A percentile compares a stretch with the other conserved stretches of the same genome.
Evolutionary conservation across 129 eudicot species (phyloP).

Genomic region (Arctium minus): DNA sequence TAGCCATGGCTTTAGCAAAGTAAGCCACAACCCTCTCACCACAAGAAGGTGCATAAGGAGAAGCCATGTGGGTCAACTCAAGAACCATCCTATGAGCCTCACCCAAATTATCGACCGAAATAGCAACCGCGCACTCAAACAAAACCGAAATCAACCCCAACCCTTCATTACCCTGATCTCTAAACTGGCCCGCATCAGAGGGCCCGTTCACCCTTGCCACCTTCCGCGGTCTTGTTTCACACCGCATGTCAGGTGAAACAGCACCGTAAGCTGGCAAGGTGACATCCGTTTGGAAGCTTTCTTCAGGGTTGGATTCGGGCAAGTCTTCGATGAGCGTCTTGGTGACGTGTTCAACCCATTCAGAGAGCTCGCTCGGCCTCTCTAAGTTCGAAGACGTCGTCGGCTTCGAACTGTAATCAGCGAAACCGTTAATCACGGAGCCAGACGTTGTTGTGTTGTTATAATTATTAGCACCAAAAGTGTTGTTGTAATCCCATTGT

Average conservation of each 20-base stretch:
- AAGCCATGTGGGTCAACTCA: slow-evolving; percentile 68
- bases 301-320: slow-evolving; percentile 46
- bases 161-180: slow-evolving; percentile 31
- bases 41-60: slow-evolving; percentile 74
- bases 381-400: slow-evolving; percentile 14
- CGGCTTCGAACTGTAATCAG: slow-evolving; percentile 24
- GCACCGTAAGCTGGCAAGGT: slow-evolving; percentile 1
- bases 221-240: slow-evolving; percentile 55
- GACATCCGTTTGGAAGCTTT: slow-evolving; percentile 34
- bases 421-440: slow-evolving; percentile 19
- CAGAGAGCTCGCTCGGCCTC: slow-evolving; percentile 57
- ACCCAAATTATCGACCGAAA: slow-evolving; percentile 78
- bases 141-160: slow-evolving; percentile 45
- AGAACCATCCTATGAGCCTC: slow-evolving; percentile 78
- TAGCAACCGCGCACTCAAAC: slow-evolving; percentile 81
- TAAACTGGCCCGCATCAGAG: neutral
- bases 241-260: slow-evolving; percentile 29
- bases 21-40: slow-evolving; percentile 81
- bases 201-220: slow-evolving; percentile 25
- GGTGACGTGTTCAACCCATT: slow-evolving; percentile 81
- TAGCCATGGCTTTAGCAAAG: slow-evolving; percentile 75
- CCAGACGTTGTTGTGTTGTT: slow-evolving; percentile 14
- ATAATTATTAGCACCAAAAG: slow-evolving; percentile 19
- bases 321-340: slow-evolving; percentile 71
- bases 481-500: slow-evolving; percentile 50